Conservation (phyloP, 345 rosid species). For the Draba incana region DNA sequence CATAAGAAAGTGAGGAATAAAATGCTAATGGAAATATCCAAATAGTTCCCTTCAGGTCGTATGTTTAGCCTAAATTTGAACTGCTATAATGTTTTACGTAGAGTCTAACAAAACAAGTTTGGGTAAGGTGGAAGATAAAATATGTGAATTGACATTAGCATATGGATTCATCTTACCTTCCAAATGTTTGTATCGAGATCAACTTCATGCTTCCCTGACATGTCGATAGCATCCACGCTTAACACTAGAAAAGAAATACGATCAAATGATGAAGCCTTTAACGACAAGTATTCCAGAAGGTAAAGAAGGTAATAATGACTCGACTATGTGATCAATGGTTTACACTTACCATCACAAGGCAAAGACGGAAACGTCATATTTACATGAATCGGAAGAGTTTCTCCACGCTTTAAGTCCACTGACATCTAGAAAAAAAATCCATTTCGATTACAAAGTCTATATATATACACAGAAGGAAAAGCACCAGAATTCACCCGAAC, state of each 20-base stretch:
- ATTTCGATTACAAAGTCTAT: neutral
- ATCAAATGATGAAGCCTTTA: conserved; percentile 19
- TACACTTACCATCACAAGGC: conserved; percentile 82
- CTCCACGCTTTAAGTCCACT: conserved; percentile 96
- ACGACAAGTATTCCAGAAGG: neutral
- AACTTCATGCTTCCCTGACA: conserved; percentile 99
- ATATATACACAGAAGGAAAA: neutral
- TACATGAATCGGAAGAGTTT: conserved; percentile 89
- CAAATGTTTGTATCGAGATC: conserved; percentile 98
- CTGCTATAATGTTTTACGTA: neutral
- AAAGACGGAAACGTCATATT: conserved; percentile 88
- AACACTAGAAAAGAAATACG: conserved; percentile 54
- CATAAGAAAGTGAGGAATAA: neutral
- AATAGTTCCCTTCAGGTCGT: conserved; percentile 1
- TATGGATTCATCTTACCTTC: conserved; percentile 64
- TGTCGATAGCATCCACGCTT: conserved; percentile 97
- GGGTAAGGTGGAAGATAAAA: neutral
- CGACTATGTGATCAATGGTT: conserved; percentile 9
- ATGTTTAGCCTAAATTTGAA: neutral
- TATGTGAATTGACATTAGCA: conserved; percentile 20
- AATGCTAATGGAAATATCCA: conserved; percentile 8
- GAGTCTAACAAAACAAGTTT: neutral
- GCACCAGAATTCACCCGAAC: neutral
- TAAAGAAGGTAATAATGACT: neutral
- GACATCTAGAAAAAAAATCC: conserved; percentile 68